A percentile compares a stretch with the other conserved stretches of the same genome.
Conservation (phyloP, 495 filamentous ascomycete genomes). For the Aspergillus homomorphus region DNA sequence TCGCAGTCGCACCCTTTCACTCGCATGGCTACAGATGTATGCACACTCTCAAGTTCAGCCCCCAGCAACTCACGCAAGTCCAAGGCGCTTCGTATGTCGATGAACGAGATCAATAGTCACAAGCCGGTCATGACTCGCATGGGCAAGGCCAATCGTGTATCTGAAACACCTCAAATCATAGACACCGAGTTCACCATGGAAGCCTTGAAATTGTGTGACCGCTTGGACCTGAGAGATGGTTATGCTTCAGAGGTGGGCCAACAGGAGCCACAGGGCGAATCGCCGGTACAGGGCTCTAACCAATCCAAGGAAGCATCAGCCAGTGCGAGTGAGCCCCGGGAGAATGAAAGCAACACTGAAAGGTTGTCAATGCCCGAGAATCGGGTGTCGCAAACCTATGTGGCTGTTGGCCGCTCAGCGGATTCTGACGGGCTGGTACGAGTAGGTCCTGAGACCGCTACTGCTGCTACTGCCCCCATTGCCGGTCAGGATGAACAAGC, state of each 20-base stretch:
- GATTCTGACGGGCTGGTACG: neutral
- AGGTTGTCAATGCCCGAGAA: neutral
- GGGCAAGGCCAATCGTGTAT: neutral
- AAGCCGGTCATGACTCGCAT: neutral
- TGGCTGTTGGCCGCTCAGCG: neutral
- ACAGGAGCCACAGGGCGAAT: neutral
- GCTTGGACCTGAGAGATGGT: neutral
- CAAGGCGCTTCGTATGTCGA: neutral
- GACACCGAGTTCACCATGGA: slow-evolving; percentile 2
- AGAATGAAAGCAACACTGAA: neutral
- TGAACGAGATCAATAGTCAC: neutral
- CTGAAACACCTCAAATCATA: neutral
- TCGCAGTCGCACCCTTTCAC: neutral
- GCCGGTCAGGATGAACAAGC: neutral
- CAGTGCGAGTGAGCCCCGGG: neutral
- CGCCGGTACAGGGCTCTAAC: neutral
- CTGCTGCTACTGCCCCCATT: neutral
- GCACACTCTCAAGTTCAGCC: neutral
- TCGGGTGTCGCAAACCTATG: neutral
- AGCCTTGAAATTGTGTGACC: neutral
- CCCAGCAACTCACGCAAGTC: neutral
- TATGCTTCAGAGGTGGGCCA: neutral
- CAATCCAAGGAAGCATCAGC: neutral
- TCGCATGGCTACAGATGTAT: neutral
- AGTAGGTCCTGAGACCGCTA: neutral